Base-by-base conservation (phyloP, 257 asterid species). In the Orobanche coerulescens region DNA sequence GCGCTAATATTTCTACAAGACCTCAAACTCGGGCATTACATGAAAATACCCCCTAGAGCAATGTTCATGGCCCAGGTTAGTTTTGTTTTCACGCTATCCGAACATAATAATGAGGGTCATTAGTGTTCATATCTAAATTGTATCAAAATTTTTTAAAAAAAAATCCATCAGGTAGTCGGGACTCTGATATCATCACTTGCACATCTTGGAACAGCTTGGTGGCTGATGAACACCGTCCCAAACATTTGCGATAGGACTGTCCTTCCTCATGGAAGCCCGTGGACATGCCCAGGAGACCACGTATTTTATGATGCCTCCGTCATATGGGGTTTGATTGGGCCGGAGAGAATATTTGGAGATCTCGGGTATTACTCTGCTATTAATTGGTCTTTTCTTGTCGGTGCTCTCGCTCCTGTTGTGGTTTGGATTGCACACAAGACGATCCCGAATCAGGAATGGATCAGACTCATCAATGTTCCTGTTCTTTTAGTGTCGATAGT, bases 11-110 rank as follows among this genome's bases (percentile, higher is more conserved):
- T 91, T 70, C 85, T 91, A 26, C 95, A 91, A 66, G 98, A 91
- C 78, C 75, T 91, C 58, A 91, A 91, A 79, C 98, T 91, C 37
- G 96, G 96, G 6, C 98, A 91, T 71, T 91, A 91, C 79, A 91
- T 88, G 96, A 91, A 88, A 72, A 91, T 88, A 15, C 96, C 98
- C 20, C 96, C 98, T 6, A 59, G 95, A 77, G 81, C 92, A 46
- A 91, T 91, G 98, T 88, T 91, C 84, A 83, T 88, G 92, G 96
- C 96, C 28, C 95, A 90, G 97, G 95, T 84, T 52, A 56, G 75
- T 67, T 66, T 47, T 11, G 25, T 22, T 11, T 22, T 62, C 59
- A 24, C 64, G 2, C 10, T 13, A 1, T 7, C 20, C 0, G 1
- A 42, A 40, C 11, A 24, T 15, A 23, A 16, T n/a, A 40, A 30